Conservation (phyloP, 2,329 filamentous ascomycete genomes). For the Cadophora sp. region DNA sequence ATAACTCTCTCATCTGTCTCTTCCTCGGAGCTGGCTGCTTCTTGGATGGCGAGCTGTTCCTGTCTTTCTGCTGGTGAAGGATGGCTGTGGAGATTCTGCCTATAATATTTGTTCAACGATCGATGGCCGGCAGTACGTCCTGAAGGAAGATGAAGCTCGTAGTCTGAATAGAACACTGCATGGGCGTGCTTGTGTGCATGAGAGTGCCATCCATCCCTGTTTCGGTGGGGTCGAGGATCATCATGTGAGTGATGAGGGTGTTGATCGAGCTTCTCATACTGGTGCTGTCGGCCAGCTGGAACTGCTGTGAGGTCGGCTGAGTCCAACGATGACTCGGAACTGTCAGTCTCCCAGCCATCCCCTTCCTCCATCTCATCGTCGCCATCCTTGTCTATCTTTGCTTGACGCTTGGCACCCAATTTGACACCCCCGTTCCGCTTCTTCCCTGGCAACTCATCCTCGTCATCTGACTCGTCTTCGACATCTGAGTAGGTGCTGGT, state of each 20-base stretch:
- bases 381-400: constrained; percentile 59
- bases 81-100: constrained; percentile 89
- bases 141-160: constrained; percentile 90
- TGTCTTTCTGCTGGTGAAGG: constrained; percentile 79
- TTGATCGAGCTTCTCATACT: constrained; percentile 74
- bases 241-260: constrained; percentile 78
- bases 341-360: constrained; percentile 96
- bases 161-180: constrained; percentile 88
- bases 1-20: constrained; percentile 47
- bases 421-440: constrained; percentile 68
- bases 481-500: constrained; percentile 91
- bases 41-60: constrained; percentile 68
- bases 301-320: constrained; percentile 84
- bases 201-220: constrained; percentile 80
- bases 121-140: constrained; percentile 91
- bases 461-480: constrained; percentile 65
- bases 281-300: constrained; percentile 75
- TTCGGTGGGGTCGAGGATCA: constrained; percentile 75
- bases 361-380: constrained; percentile 65
- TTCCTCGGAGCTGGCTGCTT: constrained; percentile 54
- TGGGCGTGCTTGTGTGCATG: constrained; percentile 77
- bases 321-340: constrained; percentile 85
- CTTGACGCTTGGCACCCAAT: constrained; percentile 65
- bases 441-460: constrained; percentile 57
- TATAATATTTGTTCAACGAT: constrained; percentile 85